These are phyloP conservation scores for Penicillium egyptiacum DNA, from an alignment of 495 filamentous ascomycete species.

Conservation along the genomic window DNA sequence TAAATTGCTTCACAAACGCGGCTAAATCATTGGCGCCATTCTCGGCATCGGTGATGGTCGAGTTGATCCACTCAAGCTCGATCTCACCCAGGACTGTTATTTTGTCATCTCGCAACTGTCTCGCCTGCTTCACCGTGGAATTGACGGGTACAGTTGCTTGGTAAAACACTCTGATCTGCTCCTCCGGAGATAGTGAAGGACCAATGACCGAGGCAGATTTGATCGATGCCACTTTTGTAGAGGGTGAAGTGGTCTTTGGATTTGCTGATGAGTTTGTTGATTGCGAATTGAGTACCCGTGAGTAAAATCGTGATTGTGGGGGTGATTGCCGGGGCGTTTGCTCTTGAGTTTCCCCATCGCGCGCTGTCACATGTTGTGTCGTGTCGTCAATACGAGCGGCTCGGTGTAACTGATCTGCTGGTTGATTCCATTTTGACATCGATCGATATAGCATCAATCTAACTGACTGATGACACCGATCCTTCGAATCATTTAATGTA, in stretches of 20 bases:
- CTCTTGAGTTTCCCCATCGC: neutral
- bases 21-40: neutral
- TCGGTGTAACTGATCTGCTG: conserved; percentile 5
- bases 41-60: conserved; percentile 4
- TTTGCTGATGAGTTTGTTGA: neutral
- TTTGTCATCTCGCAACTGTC: conserved; percentile 1
- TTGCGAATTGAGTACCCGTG: neutral
- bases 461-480: conserved; percentile 4
- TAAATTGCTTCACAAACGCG: neutral
- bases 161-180: conserved; percentile 1
- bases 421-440: conserved; percentile 5
- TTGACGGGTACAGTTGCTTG: neutral
- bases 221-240: neutral
- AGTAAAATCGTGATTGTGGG: conserved; percentile 3
- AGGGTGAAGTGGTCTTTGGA: neutral
- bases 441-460: conserved; percentile 2
- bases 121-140: neutral
- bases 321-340: neutral
- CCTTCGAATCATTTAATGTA: neutral
- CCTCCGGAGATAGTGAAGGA: neutral
- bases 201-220: neutral
- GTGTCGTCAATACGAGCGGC: conserved; percentile 2
- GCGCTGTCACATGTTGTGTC: neutral
- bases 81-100: neutral
- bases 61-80: conserved; percentile 12